Percentiles rank a stretch among this genome's conserved stretches.
These are phyloP conservation scores for Saccharomycopsis phalli DNA, from an alignment of 1,139 yeast species.

Conservation along the genomic window DNA sequence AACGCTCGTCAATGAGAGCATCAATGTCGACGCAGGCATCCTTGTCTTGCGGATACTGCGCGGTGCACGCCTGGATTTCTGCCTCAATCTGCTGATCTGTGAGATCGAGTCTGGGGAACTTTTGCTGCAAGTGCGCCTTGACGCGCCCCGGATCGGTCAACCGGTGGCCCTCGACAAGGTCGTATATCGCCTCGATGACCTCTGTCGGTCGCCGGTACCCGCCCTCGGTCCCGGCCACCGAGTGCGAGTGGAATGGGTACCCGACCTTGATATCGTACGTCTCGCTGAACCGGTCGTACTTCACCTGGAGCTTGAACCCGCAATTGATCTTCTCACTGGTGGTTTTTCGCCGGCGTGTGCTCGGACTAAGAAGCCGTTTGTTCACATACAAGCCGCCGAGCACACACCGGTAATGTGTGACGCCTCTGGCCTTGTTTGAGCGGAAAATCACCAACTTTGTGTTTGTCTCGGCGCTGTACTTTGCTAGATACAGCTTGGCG, in stretches of 20 bases:
- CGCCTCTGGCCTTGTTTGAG: slow-evolving; percentile 11
- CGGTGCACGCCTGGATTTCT: slow-evolving; percentile 3
- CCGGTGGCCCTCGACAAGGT: slow-evolving; percentile 3
- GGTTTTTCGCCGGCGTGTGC: background rate
- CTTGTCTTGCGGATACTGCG: background rate
- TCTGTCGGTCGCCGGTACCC: slow-evolving; percentile 6
- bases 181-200: slow-evolving; percentile 9
- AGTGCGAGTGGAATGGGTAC: slow-evolving; percentile 15
- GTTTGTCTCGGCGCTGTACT: slow-evolving; percentile 13
- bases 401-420: slow-evolving; percentile 11
- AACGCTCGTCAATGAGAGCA: background rate
- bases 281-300: slow-evolving; percentile 8
- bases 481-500: slow-evolving; percentile 11
- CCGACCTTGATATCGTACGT: slow-evolving; percentile 11
- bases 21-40: background rate
- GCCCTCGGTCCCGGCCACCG: background rate
- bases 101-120: slow-evolving; percentile 8
- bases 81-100: slow-evolving; percentile 1
- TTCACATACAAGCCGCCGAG: slow-evolving; percentile 5
- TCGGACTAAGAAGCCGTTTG: background rate
- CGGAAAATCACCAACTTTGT: slow-evolving; percentile 13
- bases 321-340: slow-evolving; percentile 9
- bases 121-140: background rate
- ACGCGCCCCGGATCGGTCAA: slow-evolving; percentile 5
- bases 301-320: slow-evolving; percentile 13